Evolutionary conservation across 805 yeast genomes (phyloP), one percentile per base, ranked within the genome.

Genomic region (Isabelozyma heimii): DNA sequence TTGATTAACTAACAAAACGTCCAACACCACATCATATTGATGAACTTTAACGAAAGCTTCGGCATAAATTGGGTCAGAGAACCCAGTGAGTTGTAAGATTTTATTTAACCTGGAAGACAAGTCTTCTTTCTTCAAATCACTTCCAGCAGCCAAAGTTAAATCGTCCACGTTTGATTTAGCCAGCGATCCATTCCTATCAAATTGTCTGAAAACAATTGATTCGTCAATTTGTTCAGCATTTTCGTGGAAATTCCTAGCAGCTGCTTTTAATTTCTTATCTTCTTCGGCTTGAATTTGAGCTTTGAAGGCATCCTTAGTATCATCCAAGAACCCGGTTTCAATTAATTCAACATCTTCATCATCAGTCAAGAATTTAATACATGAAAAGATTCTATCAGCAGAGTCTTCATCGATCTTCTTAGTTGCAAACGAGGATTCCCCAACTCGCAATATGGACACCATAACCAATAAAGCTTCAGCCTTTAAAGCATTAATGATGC

Each of bases 41-140:
- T 91, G 96, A n/a, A 90, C 94, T 56, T 89, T 89, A 56, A 94
- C 89, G 62, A 87, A 89, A 0, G 97, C 99, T 72, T 94, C 99
- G 6, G 97, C 98, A 66, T 94, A 94, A 33, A 94, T 95, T 16
- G 98, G 96, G 67, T 94, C 99, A 0, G 97, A 88, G 69, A 91
- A 94, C 14, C 99, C 99, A n/a, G 99, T 92, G 57, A 94, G 80
- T 65, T 89, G 98, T 44, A 90, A 84, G 60, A 95, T 88, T 67
- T 89, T 91, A 67, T 83, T 87, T 62, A 94, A 79, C 70, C 89
- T 87, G 1, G 97, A 90, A 5, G 88, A 75, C 52, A 84, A 72
- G 43, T 83, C 81, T 59, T 80, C 87, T 52, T 75, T 75, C 54
- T 77, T 80, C 6, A 77, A 66, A 28, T 76, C 72, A 26, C 76